Evolutionary conservation across 2,329 filamentous ascomycete genomes (phyloP).

Genomic region (Penicillium hesseltinei): DNA sequence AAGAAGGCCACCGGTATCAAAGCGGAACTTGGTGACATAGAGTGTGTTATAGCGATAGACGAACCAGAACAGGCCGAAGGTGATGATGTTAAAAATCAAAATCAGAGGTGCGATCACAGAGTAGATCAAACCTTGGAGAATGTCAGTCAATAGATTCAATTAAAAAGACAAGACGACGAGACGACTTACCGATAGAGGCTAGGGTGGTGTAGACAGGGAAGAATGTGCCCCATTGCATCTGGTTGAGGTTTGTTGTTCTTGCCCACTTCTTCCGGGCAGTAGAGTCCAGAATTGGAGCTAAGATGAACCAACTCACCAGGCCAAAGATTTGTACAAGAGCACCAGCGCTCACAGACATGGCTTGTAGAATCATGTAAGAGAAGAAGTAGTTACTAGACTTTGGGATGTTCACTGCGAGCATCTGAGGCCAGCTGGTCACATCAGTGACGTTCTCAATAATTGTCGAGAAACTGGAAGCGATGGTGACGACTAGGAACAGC

Average conservation of each 20-base stretch:
- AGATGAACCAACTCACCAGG: constrained; percentile 75
- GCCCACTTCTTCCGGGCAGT: constrained; percentile 81
- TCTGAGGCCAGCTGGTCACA: constrained; percentile 67
- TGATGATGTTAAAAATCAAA: constrained; percentile 87
- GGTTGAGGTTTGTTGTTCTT: constrained; percentile 73
- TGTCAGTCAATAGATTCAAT: constrained; percentile 6
- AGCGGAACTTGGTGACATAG: constrained; percentile 85
- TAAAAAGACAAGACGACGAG: neutral
- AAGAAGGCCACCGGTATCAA: constrained; percentile 87
- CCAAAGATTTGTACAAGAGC: constrained; percentile 81
- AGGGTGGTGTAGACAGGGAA: constrained; percentile 98
- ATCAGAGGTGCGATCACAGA: constrained; percentile 86
- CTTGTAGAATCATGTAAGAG: constrained; percentile 95
- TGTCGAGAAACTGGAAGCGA: constrained; percentile 71
- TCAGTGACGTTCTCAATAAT: constrained; percentile 63
- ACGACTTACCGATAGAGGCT: constrained; percentile 71
- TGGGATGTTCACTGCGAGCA: constrained; percentile 76
- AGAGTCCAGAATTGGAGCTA: constrained; percentile 77
- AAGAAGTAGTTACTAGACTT: constrained; percentile 95
- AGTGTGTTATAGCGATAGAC: constrained; percentile 96
- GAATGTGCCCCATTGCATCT: constrained; percentile 85
- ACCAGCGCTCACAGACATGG: constrained; percentile 84
- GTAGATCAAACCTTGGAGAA: constrained; percentile 66
- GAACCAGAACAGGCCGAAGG: constrained; percentile 87
- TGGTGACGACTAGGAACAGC: constrained; percentile 87